A percentile compares a stretch with the other conserved stretches of the same genome.
These are phyloP conservation scores for Davidsoniella virescens DNA, from an alignment of 2,329 filamentous ascomycete genomes.

Conservation along the genomic window DNA sequence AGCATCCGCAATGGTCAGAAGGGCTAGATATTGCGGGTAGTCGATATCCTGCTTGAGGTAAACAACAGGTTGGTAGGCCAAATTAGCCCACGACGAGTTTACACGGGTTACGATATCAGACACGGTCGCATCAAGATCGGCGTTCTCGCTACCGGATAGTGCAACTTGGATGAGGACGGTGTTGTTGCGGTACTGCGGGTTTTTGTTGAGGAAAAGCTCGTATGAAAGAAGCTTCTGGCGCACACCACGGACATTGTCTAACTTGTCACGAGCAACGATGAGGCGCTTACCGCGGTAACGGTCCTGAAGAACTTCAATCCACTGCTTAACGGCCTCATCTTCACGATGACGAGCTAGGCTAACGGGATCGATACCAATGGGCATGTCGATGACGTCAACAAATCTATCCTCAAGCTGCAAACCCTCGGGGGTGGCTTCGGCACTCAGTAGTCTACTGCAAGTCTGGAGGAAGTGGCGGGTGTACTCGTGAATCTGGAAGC, in stretches of 20 bases:
- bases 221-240: slow-evolving; percentile 85
- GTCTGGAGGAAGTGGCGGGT: slow-evolving; percentile 89
- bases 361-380: slow-evolving; percentile 81
- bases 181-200: slow-evolving; percentile 76
- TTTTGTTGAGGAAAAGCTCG: slow-evolving; percentile 85
- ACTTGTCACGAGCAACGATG: slow-evolving; percentile 85
- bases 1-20: slow-evolving; percentile 77
- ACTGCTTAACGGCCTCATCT: slow-evolving; percentile 56
- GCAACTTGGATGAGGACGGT: slow-evolving; percentile 90
- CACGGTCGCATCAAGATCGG: slow-evolving; percentile 72
- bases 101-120: slow-evolving; percentile 90
- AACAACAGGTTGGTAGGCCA: slow-evolving; percentile 82
- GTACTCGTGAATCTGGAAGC: slow-evolving; percentile 89
- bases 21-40: slow-evolving; percentile 81
- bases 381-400: slow-evolving; percentile 68
- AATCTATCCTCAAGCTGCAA: slow-evolving; percentile 86
- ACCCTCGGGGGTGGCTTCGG: slow-evolving; percentile 76
- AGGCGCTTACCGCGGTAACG: slow-evolving; percentile 77
- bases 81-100: slow-evolving; percentile 77
- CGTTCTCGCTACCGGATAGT: slow-evolving; percentile 74
- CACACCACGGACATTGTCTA: slow-evolving; percentile 82
- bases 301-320: slow-evolving; percentile 66
- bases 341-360: slow-evolving; percentile 56
- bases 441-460: slow-evolving; percentile 77
- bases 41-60: slow-evolving; percentile 92